A percentile compares a stretch with the other conserved stretches of the same genome.
Conservation (phyloP, 2,329 filamentous ascomycete species). For the Sporothrix pseudoabietina region DNA sequence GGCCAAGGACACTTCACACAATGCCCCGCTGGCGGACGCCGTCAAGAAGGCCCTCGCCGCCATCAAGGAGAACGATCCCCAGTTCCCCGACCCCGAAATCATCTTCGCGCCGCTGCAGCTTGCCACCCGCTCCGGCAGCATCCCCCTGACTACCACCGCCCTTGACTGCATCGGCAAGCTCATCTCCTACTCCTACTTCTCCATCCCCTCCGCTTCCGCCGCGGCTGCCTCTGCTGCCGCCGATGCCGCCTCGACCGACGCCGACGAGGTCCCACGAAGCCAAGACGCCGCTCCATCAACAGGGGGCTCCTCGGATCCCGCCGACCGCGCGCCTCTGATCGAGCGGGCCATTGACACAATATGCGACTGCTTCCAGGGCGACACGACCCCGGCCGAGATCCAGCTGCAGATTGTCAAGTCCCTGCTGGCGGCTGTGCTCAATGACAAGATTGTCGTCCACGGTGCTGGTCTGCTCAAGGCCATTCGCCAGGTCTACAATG, state of each 20-base stretch:
- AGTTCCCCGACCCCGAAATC: constrained; percentile 84
- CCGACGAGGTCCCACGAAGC: constrained; percentile 35
- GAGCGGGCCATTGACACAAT: constrained; percentile 98
- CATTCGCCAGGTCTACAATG: constrained; percentile 97
- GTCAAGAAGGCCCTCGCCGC: constrained; percentile 79
- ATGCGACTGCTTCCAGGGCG: constrained; percentile 98
- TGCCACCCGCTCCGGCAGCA: constrained; percentile 82
- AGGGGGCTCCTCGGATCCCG: constrained; percentile 32
- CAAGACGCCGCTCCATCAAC: constrained; percentile 19
- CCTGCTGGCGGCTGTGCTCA: constrained; percentile 88
- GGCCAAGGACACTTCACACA: constrained; percentile 87
- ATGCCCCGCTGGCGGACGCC: constrained; percentile 79
- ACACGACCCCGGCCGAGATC: constrained; percentile 86
- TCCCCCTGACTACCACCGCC: constrained; percentile 82
- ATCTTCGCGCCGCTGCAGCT: constrained; percentile 90
- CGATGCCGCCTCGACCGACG: constrained; percentile 42
- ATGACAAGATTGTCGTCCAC: constrained; percentile 98
- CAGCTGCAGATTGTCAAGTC: constrained; percentile 99
- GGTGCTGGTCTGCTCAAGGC: constrained; percentile 94
- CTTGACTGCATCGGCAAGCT: constrained; percentile 98
- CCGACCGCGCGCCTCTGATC: constrained; percentile 72
- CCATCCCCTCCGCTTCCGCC: constrained; percentile 60
- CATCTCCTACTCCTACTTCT: constrained; percentile 98
- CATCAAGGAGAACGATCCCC: constrained; percentile 80
- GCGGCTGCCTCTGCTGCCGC: constrained; percentile 36